Evolutionary conservation across 1,139 yeast species (phyloP).

Genomic region (Meyerozyma sp.): DNA sequence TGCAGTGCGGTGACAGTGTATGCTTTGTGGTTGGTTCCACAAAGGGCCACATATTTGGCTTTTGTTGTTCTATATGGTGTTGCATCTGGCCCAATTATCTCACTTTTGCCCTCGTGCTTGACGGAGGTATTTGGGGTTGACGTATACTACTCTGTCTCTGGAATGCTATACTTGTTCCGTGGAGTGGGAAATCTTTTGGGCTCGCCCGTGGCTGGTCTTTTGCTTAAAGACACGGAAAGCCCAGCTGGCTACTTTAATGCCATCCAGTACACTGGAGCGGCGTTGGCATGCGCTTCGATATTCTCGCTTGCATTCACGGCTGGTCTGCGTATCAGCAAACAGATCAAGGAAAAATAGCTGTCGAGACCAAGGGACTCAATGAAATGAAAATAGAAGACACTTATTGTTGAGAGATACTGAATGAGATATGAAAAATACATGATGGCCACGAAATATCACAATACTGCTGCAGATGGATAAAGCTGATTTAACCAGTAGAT

Average conservation of each 20-base stretch:
- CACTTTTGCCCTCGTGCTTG: constrained; percentile 34
- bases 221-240: not conserved
- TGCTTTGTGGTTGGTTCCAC: constrained; percentile 28
- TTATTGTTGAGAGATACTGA: too few relatives aligned
- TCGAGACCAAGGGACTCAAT: too few relatives aligned
- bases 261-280: not conserved
- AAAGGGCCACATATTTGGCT: constrained; percentile 23
- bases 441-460: too few relatives aligned
- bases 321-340: not conserved
- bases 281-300: not conserved
- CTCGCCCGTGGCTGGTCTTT: not conserved
- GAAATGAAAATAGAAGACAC: too few relatives aligned
- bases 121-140: constrained; percentile 32
- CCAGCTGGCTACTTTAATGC: not conserved
- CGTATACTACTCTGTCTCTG: not conserved
- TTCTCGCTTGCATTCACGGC: not conserved
- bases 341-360: too few relatives aligned
- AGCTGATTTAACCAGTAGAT: too few relatives aligned
- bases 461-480: too few relatives aligned
- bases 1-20: constrained; percentile 26
- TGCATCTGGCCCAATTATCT: constrained; percentile 32
- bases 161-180: not conserved
- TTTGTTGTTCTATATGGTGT: constrained; percentile 36
- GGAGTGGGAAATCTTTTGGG: not conserved
- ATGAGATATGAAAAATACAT: too few relatives aligned